These are phyloP conservation scores for Ettlia oleoabundans DNA, from an alignment of 139 green algal genomes.

Conservation along the genomic window DNA sequence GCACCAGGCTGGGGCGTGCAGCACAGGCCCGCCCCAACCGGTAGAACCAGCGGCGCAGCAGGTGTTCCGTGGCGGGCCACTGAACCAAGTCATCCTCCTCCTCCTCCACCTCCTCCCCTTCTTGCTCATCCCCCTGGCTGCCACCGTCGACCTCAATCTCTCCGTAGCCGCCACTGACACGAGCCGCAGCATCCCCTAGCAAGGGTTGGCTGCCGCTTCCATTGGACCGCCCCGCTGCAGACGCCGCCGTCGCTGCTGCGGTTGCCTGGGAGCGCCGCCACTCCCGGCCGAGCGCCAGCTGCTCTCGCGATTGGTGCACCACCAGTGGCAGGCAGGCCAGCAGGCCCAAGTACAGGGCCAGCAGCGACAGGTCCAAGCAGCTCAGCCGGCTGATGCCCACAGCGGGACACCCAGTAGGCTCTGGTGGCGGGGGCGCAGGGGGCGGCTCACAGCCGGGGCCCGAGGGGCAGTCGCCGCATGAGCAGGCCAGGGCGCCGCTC, in stretches of 20 bases:
- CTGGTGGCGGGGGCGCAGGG: slow-evolving; percentile 48
- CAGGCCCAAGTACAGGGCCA: slow-evolving; percentile 55
- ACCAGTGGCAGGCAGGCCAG: slow-evolving; percentile 44
- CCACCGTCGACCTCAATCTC: background rate
- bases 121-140: background rate
- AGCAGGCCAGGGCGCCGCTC: slow-evolving; percentile 78
- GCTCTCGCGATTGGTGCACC: background rate
- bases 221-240: background rate
- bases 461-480: slow-evolving; percentile 88
- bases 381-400: slow-evolving; percentile 51
- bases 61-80: slow-evolving; percentile 43
- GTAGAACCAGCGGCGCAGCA: slow-evolving; percentile 42
- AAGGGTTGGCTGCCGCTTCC: background rate
- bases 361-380: slow-evolving; percentile 69
- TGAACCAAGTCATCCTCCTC: slow-evolving; percentile 31
- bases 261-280: background rate
- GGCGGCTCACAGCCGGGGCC: slow-evolving; percentile 63
- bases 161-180: too few relatives aligned
- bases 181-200: background rate
- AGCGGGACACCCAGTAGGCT: slow-evolving; percentile 50
- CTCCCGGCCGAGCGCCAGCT: background rate
- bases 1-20: slow-evolving; percentile 40
- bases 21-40: slow-evolving; percentile 58
- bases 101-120: background rate
- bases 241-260: background rate